Base-by-base conservation (phyloP, 768 basidiomycete species). In the Omphalotus guepiniiformis region DNA sequence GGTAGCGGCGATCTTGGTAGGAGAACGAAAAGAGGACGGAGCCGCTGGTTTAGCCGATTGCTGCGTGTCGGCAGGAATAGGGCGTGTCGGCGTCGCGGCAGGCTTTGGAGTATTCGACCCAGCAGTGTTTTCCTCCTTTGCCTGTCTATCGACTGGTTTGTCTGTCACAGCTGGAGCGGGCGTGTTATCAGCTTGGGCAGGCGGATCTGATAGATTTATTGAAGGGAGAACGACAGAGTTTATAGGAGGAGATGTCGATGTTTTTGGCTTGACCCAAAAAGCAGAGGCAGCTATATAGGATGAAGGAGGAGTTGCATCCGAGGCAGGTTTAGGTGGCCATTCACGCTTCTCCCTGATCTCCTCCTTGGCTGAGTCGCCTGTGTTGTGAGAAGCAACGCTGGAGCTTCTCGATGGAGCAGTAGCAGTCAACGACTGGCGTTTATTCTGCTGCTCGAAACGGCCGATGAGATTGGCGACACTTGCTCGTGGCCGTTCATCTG, bases 381-480 rank as follows among this genome's bases (percentile, higher is more conserved):
- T 75, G 45, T 68, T 69, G 54, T 88, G 79, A 23, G 85, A 84
- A 16, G 74, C 66, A 50, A 80, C 83, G 55, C 82, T 88, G n/a
- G 78, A 73, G 55, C 82, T 83, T 50, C 85, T 77, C 13, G 79
- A 72, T 25, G 54, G 75, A 65, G 51, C 41, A 22, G 74, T 59
- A 15, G 54, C 57, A 23, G 74, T 60, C 8, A 68, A 55, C 3
- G 80, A 66, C 55, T 79, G 76, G 41, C 80, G 79, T 62, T 88
- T 91, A 47, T 75, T 82, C 67, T 88, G 83, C 56, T 79, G 86
- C 64, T 93, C 90, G 55, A 93, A 93, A 49, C 85, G 79, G 42
- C 90, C 90, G 59, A 93, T 93, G 68, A 93, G 83, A 62, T 91
- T 93, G 53, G 90, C 90, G 39, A 93, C 90, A 58, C 85, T 88